Percentiles rank a stretch among this genome's conserved stretches.
These are phyloP conservation scores for Sugiyamaella boreocaroliniensis DNA, from an alignment of 805 yeast species.

Conservation along the genomic window DNA sequence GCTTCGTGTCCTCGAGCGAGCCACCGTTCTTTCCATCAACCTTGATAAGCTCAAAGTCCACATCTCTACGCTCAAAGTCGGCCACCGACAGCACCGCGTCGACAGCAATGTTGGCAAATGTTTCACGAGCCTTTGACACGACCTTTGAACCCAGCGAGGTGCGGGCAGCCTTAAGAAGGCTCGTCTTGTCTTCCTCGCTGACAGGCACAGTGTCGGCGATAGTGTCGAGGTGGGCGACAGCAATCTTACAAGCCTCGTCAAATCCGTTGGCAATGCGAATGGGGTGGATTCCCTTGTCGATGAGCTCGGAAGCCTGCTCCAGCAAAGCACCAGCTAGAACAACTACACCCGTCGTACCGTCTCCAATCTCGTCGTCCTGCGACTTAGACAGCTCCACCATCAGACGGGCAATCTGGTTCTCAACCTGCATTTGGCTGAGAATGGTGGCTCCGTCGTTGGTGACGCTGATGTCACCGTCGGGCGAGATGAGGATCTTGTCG, in stretches of 20 bases:
- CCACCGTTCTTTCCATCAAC: conserved; percentile 97
- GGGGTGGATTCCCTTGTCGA: conserved; percentile 96
- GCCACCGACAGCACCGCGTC: conserved; percentile 92
- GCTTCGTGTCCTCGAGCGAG: conserved; percentile 71
- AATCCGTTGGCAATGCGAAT: conserved; percentile 95
- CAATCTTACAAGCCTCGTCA: conserved; percentile 93
- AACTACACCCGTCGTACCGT: conserved; percentile 98
- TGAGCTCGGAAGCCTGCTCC: conserved; percentile 89
- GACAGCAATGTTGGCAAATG: conserved; percentile 94
- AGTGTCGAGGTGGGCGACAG: conserved; percentile 65
- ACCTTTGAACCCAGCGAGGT: conserved; percentile 94
- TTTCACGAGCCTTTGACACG: conserved; percentile 87
- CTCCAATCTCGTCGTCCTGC: conserved; percentile 98
- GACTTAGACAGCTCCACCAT: conserved; percentile 89
- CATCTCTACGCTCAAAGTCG: conserved; percentile 86
- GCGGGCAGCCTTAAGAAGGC: conserved; percentile 82
- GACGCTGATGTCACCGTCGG: conserved; percentile 96
- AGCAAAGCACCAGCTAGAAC: conserved; percentile 90
- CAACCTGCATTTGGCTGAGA: conserved; percentile 89
- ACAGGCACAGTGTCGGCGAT: conserved; percentile 63
- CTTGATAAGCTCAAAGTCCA: conserved; percentile 92
- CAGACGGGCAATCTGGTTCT: conserved; percentile 91
- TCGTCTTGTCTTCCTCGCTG: conserved; percentile 38
- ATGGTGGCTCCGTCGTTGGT: conserved; percentile 99
- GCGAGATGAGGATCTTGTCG: conserved; percentile 89